Percentiles rank a stretch among this genome's conserved stretches.
Conservation (phyloP, 805 yeast genomes). For the Ogataea nonfermentans region DNA sequence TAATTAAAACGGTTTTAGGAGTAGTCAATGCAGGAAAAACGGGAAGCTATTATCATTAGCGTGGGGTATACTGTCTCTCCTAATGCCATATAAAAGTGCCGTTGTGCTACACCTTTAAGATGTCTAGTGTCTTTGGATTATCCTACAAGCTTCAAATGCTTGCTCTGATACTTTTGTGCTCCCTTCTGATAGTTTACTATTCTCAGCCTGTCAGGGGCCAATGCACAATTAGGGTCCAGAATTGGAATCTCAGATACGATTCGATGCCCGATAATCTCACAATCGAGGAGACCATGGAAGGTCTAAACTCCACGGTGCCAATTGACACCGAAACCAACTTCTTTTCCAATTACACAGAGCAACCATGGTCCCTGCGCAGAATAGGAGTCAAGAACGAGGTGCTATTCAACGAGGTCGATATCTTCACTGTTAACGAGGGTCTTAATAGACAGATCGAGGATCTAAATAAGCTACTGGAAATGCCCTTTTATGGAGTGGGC, state of each 20-base stretch:
- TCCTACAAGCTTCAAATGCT: background rate
- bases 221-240: constrained; percentile 21
- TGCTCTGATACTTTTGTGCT: background rate
- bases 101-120: no score
- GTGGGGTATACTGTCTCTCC: no score
- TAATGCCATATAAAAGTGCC: no score
- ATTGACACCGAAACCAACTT: constrained; percentile 22
- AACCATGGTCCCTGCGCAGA: constrained; percentile 37
- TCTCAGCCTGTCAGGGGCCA: background rate
- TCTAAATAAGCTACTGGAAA: constrained; percentile 32
- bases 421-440: constrained; percentile 48
- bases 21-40: no score
- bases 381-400: constrained; percentile 37
- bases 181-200: background rate
- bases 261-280: constrained; percentile 22
- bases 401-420: constrained; percentile 33
- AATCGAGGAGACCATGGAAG: constrained; percentile 22
- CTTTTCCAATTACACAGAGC: constrained; percentile 30
- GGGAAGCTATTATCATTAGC: no score
- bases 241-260: constrained; percentile 33
- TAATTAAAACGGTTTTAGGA: no score
- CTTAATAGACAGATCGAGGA: constrained; percentile 46
- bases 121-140: no score
- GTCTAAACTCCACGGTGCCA: constrained; percentile 25
- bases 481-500: constrained; percentile 49